These are phyloP conservation scores for Metschnikowia lochheadii DNA, from an alignment of 805 yeast genomes.

Conservation along the genomic window DNA sequence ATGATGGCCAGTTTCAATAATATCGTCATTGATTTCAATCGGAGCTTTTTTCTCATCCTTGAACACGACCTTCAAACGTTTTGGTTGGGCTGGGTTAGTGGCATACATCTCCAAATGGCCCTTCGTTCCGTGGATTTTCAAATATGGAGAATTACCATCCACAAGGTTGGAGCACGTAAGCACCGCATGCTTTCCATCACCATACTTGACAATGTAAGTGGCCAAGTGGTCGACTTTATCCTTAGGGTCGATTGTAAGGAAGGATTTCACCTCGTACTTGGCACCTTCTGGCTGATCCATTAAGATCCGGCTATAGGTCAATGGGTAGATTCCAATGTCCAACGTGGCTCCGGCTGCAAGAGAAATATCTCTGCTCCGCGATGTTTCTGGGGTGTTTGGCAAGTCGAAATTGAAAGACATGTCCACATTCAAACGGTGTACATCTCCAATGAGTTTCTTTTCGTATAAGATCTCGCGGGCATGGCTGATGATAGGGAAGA, in stretches of 20 bases:
- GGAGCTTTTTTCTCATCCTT: constrained; percentile 20
- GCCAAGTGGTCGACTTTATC: constrained; percentile 43
- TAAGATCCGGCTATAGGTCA: constrained; percentile 43
- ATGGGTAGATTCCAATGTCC: constrained; percentile 52
- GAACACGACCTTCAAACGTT: constrained; percentile 29
- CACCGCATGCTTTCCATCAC: constrained; percentile 40
- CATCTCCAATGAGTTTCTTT: constrained; percentile 44
- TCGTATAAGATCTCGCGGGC: constrained; percentile 35
- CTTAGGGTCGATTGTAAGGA: constrained; percentile 29
- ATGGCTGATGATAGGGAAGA: constrained; percentile 43
- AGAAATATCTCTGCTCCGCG: constrained; percentile 38
- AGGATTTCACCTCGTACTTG: constrained; percentile 26
- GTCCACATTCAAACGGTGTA: constrained; percentile 42
- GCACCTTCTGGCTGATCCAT: constrained; percentile 28
- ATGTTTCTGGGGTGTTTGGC: constrained; percentile 23
- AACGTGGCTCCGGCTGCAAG: constrained; percentile 56
- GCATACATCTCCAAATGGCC: constrained; percentile 30
- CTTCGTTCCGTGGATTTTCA: constrained; percentile 33
- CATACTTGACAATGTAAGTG: constrained; percentile 34
- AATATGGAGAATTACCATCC: constrained; percentile 26
- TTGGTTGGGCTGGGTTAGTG: constrained; percentile 32
- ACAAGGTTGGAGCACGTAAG: constrained; percentile 28
- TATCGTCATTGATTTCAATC: constrained; percentile 28
- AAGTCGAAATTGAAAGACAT: constrained; percentile 31
- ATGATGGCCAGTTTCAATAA: constrained; percentile 27